Evolutionary conservation across 2,329 filamentous ascomycete species (phyloP).

Genomic region (Ophiobolus disseminans): DNA sequence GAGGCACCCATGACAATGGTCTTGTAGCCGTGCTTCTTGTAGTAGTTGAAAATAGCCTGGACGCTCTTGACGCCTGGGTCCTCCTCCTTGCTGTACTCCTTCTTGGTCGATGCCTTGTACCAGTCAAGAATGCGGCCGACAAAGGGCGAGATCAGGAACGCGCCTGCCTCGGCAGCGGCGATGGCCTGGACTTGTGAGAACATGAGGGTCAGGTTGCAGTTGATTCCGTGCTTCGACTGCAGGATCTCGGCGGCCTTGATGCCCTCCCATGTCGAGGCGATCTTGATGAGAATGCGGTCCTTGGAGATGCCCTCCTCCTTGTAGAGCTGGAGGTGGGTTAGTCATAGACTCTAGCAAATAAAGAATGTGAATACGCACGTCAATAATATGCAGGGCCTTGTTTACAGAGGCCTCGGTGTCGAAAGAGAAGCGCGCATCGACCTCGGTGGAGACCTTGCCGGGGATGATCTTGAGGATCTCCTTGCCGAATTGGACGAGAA

Average conservation of each 20-base stretch:
- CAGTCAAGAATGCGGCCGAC: constrained; percentile 99
- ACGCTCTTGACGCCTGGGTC: constrained; percentile 97
- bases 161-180: constrained; percentile 90
- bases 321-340: constrained; percentile 75
- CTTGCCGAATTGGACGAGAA: constrained; percentile 97
- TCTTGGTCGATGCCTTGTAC: constrained; percentile 96
- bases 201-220: constrained; percentile 99
- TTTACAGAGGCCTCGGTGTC: constrained; percentile 89
- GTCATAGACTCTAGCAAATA: constrained; percentile 6
- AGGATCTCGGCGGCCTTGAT: constrained; percentile 98
- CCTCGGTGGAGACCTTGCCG: constrained; percentile 98
- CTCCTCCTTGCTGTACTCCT: constrained; percentile 86
- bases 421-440: constrained; percentile 95
- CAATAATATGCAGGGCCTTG: constrained; percentile 97
- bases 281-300: constrained; percentile 97
- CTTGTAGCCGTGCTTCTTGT: constrained; percentile 99
- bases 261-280: constrained; percentile 98
- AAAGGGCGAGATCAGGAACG: constrained; percentile 98
- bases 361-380: constrained; percentile 64
- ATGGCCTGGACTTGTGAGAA: constrained; percentile 96
- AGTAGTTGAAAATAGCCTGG: constrained; percentile 98
- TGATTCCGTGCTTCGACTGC: constrained; percentile 93
- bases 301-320: constrained; percentile 89
- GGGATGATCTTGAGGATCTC: constrained; percentile 97
- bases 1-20: constrained; percentile 99